A percentile compares a stretch with the other conserved stretches of the same genome.
These are phyloP conservation scores for Marasmius oreades DNA, from an alignment of 1,284 basidiomycete genomes.

Conservation along the genomic window DNA sequence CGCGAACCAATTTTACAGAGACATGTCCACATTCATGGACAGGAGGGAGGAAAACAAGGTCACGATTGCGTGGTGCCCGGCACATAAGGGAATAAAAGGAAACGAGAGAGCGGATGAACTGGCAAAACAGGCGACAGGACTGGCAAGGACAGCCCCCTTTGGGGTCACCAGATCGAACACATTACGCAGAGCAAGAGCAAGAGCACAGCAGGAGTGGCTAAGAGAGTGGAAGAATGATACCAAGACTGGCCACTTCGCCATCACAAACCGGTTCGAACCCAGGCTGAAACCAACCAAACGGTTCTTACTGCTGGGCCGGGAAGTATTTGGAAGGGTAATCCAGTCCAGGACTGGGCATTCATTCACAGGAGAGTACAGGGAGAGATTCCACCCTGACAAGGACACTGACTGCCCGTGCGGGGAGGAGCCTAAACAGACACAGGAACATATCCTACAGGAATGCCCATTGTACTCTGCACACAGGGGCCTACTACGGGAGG, in stretches of 20 bases:
- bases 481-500: constrained; percentile 16
- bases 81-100: constrained; percentile 24
- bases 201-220: no score
- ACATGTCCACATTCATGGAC: constrained; percentile 17
- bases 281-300: constrained; percentile 18
- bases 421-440: constrained; percentile 20
- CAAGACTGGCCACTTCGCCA: constrained; percentile 14
- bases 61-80: constrained; percentile 23
- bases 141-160: background rate
- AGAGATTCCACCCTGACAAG: constrained; percentile 22
- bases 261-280: constrained; percentile 23
- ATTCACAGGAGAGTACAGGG: constrained; percentile 27
- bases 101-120: constrained; percentile 28
- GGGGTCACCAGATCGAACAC: constrained; percentile 3
- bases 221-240: constrained; percentile 19
- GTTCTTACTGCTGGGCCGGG: constrained; percentile 14
- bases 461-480: constrained; percentile 22
- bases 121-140: constrained; percentile 23
- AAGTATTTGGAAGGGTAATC: constrained; percentile 19
- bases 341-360: constrained; percentile 27
- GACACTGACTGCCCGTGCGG: constrained; percentile 25
- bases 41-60: constrained; percentile 14
- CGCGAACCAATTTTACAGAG: constrained; percentile 19
- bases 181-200: constrained; percentile 16
- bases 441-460: constrained; percentile 25